A percentile compares a stretch with the other conserved stretches of the same genome.
phyloP scores from a whole-genome alignment of 495 filamentous ascomycete genomes.

The Thermochaetoides thermophila region DNA sequence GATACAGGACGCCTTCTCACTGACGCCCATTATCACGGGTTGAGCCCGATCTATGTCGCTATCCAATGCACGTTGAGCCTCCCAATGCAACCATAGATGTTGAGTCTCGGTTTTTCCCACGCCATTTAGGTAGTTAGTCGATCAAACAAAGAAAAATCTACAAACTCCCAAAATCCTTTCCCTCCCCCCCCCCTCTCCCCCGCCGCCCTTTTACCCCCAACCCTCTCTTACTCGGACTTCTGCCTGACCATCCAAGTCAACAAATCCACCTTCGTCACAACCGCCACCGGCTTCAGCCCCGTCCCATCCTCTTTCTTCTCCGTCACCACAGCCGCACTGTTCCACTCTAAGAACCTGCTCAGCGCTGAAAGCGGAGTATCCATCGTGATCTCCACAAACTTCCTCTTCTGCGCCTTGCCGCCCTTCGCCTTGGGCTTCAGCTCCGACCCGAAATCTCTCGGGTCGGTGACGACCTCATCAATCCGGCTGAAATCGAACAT shows the following conservation, averaged over 20 bases:
- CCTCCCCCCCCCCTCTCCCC: not conserved
- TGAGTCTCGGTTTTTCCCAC: conserved; percentile 10
- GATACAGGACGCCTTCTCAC: conserved; percentile 1
- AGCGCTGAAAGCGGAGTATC: conserved; percentile 74
- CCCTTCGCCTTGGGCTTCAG: conserved; percentile 6
- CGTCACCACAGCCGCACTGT: conserved; percentile 85
- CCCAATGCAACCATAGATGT: conserved; percentile 8
- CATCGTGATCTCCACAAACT: conserved; percentile 85
- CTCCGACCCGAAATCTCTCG: conserved; percentile 43
- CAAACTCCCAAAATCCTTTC: no score
- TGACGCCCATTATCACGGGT: conserved; percentile 17
- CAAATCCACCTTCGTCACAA: conserved; percentile 94
- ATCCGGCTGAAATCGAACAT: conserved; percentile 92
- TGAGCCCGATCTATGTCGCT: conserved; percentile 13
- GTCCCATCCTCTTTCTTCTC: conserved; percentile 40
- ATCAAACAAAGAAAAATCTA: conserved; percentile 5
- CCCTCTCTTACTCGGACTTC: conserved; percentile 11
- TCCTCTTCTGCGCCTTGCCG: conserved; percentile 40
- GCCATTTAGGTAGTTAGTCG: not conserved
- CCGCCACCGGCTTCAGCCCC: conserved; percentile 56
- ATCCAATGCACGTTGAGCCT: not conserved
- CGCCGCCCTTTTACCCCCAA: not conserved
- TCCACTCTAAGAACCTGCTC: conserved; percentile 93
- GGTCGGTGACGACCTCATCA: conserved; percentile 76
- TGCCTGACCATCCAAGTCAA: conserved; percentile 84